Percentiles rank a stretch among this genome's conserved stretches.
Evolutionary conservation across 140 eudicot genomes (phyloP).

Genomic region (Cichorium intybus): DNA sequence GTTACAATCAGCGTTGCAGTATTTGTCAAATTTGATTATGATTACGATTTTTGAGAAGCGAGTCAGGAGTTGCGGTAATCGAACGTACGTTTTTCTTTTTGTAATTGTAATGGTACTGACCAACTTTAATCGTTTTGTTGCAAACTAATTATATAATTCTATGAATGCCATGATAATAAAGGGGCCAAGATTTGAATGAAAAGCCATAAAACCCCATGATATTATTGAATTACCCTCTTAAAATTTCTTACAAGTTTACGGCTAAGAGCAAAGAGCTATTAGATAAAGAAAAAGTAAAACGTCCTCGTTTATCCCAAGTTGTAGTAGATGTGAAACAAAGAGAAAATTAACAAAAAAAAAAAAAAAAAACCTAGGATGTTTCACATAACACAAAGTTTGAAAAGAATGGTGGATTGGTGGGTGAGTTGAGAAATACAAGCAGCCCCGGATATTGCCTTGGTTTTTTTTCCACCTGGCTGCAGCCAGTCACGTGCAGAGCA

Average conservation of each 20-base stretch:
- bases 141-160: too few relatives aligned
- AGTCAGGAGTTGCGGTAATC: too few relatives aligned
- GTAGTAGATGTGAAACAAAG: constrained; percentile 1
- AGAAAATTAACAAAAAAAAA: background rate
- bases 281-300: constrained; percentile 7
- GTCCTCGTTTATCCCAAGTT: constrained; percentile 16
- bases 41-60: too few relatives aligned
- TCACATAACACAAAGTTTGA: constrained; percentile 39
- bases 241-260: constrained; percentile 7
- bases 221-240: background rate
- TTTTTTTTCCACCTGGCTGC: constrained; percentile 9
- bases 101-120: too few relatives aligned
- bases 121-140: too few relatives aligned
- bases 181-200: background rate
- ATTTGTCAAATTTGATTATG: background rate
- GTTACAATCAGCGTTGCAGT: too few relatives aligned
- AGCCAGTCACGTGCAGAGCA: constrained; percentile 5
- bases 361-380: constrained; percentile 40
- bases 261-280: background rate
- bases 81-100: too few relatives aligned
- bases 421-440: constrained; percentile 20
- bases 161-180: too few relatives aligned
- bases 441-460: constrained; percentile 28
- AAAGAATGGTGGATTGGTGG: constrained; percentile 37
- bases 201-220: constrained; percentile 1